Conservation (phyloP, 257 asterid species). For the Asclepias syriaca region DNA sequence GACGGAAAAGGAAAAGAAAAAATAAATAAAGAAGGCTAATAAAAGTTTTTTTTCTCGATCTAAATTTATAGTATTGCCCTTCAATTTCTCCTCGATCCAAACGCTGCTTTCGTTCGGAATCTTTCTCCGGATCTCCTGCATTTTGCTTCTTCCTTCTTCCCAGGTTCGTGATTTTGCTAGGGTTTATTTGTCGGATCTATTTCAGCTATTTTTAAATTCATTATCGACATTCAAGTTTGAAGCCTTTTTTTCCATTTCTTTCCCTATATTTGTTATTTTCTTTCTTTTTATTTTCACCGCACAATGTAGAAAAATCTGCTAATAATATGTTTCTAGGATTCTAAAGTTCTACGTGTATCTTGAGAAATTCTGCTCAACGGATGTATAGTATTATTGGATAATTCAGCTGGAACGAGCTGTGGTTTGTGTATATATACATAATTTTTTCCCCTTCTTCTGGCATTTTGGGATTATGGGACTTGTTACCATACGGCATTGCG, state of each 20-base stretch:
- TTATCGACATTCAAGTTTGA: not conserved
- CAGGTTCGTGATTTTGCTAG: constrained; percentile 23
- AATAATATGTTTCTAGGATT: not conserved
- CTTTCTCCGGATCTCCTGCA: constrained; percentile 24
- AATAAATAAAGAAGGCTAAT: too few species aligned
- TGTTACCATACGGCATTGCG: not conserved
- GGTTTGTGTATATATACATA: not conserved
- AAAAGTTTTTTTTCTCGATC: constrained; percentile 4
- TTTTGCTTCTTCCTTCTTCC: constrained; percentile 8
- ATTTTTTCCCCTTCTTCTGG: not conserved
- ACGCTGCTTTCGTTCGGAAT: constrained; percentile 4
- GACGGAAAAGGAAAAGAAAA: not conserved
- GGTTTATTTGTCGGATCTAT: constrained; percentile 15
- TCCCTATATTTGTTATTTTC: not conserved
- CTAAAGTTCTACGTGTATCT: not conserved
- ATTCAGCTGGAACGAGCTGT: not conserved
- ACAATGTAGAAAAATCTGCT: not conserved
- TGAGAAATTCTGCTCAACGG: not conserved
- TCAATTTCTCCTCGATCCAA: constrained; percentile 3
- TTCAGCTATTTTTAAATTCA: not conserved
- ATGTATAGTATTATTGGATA: not conserved
- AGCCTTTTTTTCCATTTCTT: not conserved
- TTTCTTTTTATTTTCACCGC: not conserved
- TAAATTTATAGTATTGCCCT: not conserved
- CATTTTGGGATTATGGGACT: not conserved